These are phyloP conservation scores for Colletotrichum destructivum DNA, from an alignment of 2,329 filamentous ascomycete species.

Conservation along the genomic window DNA sequence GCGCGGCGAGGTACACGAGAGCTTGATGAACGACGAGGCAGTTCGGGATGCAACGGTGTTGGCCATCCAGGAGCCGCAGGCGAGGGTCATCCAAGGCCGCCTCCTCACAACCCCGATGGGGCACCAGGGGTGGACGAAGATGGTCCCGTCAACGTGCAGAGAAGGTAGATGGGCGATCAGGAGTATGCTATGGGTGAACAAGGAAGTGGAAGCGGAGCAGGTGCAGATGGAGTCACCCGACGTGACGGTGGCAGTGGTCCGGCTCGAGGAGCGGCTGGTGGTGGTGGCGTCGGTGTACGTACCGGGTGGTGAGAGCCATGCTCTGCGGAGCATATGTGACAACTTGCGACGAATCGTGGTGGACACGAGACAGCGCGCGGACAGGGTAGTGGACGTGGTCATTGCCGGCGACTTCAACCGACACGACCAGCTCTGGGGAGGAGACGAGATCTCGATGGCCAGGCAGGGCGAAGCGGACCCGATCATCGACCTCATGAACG, in stretches of 20 bases:
- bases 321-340: slow-evolving; percentile 1
- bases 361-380: no score
- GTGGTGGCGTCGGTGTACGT: slow-evolving; percentile 3
- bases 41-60: slow-evolving; percentile 34
- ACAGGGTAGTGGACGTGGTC: no score
- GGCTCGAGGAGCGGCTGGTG: slow-evolving; percentile 2
- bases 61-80: slow-evolving; percentile 43
- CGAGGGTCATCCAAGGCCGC: slow-evolving; percentile 37
- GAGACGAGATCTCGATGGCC: no score
- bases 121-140: slow-evolving; percentile 42
- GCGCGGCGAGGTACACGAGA: slow-evolving; percentile 40
- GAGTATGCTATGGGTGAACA: slow-evolving; percentile 44
- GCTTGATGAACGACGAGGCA: slow-evolving; percentile 44
- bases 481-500: no score
- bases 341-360: no score
- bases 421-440: no score
- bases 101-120: slow-evolving; percentile 42
- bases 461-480: no score
- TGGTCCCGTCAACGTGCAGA: slow-evolving; percentile 35
- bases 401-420: no score
- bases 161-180: slow-evolving; percentile 44
- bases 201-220: slow-evolving; percentile 15
- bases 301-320: not conserved
- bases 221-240: not conserved
- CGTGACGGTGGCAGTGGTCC: not conserved